phyloP scores from a whole-genome alignment of 208 protist genomes.

The Phytomonas sp. region DNA sequence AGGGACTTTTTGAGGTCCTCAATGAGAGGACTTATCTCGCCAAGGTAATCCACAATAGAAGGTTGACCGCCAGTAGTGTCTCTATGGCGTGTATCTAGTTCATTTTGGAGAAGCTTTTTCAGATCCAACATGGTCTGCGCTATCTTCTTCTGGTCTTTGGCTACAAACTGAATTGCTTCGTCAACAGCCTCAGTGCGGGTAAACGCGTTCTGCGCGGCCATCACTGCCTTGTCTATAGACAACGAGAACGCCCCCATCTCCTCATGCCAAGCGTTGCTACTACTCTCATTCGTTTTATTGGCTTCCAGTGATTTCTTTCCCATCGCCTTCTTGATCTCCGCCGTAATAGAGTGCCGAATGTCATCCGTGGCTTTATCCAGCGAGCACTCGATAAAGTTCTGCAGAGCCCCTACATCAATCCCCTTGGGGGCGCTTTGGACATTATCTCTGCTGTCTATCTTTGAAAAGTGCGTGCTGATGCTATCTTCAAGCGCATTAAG shows the following conservation, averaged over 20 bases:
- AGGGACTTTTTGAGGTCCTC: neutral
- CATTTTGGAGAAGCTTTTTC: conserved; percentile 18
- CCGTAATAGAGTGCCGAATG: conserved; percentile 30
- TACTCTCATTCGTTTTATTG: neutral
- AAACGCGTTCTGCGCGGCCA: conserved; percentile 21
- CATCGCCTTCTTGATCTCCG: conserved; percentile 38
- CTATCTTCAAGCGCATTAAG: conserved; percentile 2
- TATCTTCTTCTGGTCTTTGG: conserved; percentile 31
- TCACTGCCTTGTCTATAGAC: conserved; percentile 17
- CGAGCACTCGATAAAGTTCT: conserved; percentile 42
- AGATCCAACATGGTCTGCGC: conserved; percentile 22
- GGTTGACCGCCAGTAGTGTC: neutral
- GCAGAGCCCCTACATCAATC: conserved; percentile 14
- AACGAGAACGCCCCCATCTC: conserved; percentile 13
- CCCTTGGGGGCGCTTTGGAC: neutral
- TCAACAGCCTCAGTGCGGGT: conserved; percentile 29
- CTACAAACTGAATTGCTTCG: conserved; percentile 24
- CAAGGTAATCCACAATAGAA: neutral
- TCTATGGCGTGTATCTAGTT: conserved; percentile 13
- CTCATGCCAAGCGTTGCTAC: neutral
- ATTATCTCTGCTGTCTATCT: neutral
- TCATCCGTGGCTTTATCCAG: conserved; percentile 43
- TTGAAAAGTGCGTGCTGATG: conserved; percentile 2
- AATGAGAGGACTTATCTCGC: neutral
- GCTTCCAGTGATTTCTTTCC: neutral